phyloP scores from a whole-genome alignment of 306 rosid species.

The Trichosanthes cucumerina region DNA sequence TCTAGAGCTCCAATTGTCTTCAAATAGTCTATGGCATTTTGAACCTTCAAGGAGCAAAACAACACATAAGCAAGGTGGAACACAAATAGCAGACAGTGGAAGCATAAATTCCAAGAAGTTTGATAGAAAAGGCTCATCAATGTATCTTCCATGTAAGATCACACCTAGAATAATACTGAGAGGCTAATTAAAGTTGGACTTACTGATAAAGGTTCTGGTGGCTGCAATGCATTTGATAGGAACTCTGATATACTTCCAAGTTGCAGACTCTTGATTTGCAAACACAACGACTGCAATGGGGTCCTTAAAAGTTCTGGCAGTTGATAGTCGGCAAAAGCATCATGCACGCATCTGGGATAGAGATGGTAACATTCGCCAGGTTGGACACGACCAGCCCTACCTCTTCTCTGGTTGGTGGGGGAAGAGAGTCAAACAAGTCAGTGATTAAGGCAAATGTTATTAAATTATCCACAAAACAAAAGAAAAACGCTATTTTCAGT shows the following conservation, averaged over 20 bases:
- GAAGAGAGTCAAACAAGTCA: background rate
- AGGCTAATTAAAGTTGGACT: conserved; percentile 8
- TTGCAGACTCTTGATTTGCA: conserved; percentile 87
- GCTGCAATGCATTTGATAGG: conserved; percentile 82
- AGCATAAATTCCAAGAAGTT: background rate
- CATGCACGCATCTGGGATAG: conserved; percentile 83
- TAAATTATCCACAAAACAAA: background rate
- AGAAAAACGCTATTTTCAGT: background rate
- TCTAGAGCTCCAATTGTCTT: conserved; percentile 87
- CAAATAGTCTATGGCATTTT: conserved; percentile 88
- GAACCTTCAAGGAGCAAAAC: conserved; percentile 40
- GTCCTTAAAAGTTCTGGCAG: conserved; percentile 93
- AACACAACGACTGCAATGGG: conserved; percentile 86
- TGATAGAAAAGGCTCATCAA: background rate
- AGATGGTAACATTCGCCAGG: conserved; percentile 91
- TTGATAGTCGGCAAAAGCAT: conserved; percentile 83
- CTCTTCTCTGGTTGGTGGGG: conserved; percentile 56
- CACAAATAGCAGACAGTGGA: background rate
- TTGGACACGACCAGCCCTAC: conserved; percentile 99
- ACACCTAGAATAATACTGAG: background rate
- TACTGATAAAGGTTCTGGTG: conserved; percentile 85
- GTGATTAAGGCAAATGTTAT: background rate
- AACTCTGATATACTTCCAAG: conserved; percentile 94
- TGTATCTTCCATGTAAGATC: background rate
- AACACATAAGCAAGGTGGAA: conserved; percentile 7